A percentile compares a stretch with the other conserved stretches of the same genome.
Conservation (phyloP, 441 rosid genomes). For the Viola pubescens region DNA sequence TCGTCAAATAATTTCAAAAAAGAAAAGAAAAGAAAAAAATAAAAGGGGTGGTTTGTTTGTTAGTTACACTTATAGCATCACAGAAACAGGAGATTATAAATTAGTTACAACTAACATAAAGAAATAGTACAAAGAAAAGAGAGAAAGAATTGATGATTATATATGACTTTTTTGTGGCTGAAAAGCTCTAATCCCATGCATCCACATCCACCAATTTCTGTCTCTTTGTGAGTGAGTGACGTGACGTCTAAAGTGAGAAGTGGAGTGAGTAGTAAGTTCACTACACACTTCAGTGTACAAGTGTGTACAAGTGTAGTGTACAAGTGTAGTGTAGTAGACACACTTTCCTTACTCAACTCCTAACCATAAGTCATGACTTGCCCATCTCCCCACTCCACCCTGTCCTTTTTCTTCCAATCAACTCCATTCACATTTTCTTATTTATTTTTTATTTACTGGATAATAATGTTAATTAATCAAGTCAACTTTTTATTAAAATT, state of each 20-base stretch:
- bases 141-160: too few species aligned
- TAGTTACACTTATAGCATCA: not conserved
- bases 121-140: too few species aligned
- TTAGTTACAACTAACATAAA: conserved; percentile 8
- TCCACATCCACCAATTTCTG: not conserved
- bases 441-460: too few species aligned
- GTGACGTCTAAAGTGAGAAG: conserved; percentile 11
- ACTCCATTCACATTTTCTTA: not conserved
- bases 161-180: not conserved
- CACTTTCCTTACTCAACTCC: not conserved
- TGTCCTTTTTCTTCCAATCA: not conserved
- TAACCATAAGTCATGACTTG: not conserved
- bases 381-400: not conserved
- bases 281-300: not conserved
- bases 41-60: conserved; percentile 8
- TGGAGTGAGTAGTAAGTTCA: conserved; percentile 18
- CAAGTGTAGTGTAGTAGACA: conserved; percentile 4
- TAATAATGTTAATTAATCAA: too few species aligned
- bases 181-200: not conserved
- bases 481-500: too few species aligned
- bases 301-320: not conserved
- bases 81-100: not conserved
- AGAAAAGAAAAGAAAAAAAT: not conserved
- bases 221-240: not conserved
- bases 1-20: not conserved